These are phyloP conservation scores for Heliosperma pusillum DNA, from an alignment of 148 eudicot genomes.

Conservation along the genomic window DNA sequence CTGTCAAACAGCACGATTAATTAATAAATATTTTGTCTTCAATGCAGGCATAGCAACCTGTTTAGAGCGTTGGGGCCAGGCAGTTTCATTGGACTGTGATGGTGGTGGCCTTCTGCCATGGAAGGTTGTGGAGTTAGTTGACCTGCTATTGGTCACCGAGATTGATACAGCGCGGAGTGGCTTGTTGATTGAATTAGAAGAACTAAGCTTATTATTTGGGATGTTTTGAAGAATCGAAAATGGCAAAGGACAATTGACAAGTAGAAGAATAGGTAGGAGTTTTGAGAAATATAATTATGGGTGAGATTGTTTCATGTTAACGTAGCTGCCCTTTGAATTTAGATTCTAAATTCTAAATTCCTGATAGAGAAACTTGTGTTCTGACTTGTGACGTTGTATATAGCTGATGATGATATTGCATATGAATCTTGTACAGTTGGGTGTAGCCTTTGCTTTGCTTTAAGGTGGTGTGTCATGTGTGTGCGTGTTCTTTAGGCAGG, in stretches of 20 bases:
- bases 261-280: neutral
- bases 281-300: neutral
- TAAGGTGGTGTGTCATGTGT: neutral
- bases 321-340: neutral
- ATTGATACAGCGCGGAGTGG: neutral
- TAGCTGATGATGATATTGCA: constrained; percentile 15
- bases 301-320: neutral
- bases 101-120: neutral
- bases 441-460: constrained; percentile 2
- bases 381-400: constrained; percentile 5
- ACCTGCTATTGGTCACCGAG: neutral
- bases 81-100: neutral
- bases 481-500: neutral
- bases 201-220: neutral
- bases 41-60: neutral
- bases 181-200: neutral
- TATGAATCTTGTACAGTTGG: constrained; percentile 10
- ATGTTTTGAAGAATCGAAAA: neutral
- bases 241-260: neutral
- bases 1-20: neutral
- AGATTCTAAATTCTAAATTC: neutral
- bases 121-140: neutral
- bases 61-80: neutral
- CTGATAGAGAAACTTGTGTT: constrained; percentile 6
- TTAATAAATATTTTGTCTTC: neutral